Percentiles rank a stretch among this genome's conserved stretches.
phyloP scores from a whole-genome alignment of 176 grass and related monocot genomes.

The Bromus sterilis region DNA sequence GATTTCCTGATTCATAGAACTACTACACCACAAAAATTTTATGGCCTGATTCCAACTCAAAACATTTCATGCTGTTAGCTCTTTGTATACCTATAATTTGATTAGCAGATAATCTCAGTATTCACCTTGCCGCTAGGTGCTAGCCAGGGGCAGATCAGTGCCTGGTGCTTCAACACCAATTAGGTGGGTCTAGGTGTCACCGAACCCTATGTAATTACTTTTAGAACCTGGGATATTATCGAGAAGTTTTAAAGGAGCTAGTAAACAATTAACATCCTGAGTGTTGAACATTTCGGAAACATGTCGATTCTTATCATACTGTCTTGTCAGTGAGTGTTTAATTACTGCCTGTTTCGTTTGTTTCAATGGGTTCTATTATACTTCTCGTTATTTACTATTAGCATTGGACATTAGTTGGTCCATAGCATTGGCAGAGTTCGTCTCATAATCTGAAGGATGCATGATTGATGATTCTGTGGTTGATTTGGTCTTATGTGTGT shows the following conservation, averaged over 20 bases:
- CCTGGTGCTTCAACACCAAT: not conserved
- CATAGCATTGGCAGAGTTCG: not conserved
- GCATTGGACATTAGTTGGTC: not conserved
- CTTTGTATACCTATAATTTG: not conserved
- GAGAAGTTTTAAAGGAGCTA: not conserved
- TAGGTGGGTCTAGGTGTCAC: not conserved
- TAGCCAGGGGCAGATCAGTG: not conserved
- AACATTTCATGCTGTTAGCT: not conserved
- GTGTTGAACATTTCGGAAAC: not conserved
- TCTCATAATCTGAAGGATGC: not conserved
- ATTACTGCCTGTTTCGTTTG: not conserved
- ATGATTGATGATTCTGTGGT: constrained; percentile 10
- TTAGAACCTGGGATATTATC: not conserved
- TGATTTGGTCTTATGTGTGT: not conserved
- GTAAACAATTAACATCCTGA: not conserved
- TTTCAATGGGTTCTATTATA: not conserved
- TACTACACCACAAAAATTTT: not conserved
- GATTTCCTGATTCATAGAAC: not conserved
- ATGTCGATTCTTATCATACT: not conserved
- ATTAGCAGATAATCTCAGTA: not conserved
- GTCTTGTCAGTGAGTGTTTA: not conserved
- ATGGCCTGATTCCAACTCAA: not conserved
- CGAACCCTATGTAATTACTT: not conserved
- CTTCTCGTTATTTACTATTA: not conserved
- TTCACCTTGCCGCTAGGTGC: not conserved